Base-by-base conservation (phyloP, 2,329 filamentous ascomycete genomes). In the Claviceps maximensis region DNA sequence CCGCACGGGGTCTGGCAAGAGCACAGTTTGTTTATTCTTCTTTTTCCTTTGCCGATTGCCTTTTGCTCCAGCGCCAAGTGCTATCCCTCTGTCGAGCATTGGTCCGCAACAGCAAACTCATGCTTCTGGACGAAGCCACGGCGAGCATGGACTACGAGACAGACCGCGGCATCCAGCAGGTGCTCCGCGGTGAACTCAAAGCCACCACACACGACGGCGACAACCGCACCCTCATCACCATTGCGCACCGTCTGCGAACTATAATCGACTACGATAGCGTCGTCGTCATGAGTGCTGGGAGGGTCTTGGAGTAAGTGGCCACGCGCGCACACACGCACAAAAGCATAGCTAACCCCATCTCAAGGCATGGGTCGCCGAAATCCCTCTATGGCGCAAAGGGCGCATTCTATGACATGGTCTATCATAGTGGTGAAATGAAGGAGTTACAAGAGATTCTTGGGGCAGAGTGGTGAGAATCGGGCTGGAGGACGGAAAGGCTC, bases 1-100 rank as follows among this genome's bases (percentile, higher is more conserved):
- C 2, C 80, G 88, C 10, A 94, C 88, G 0, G 83, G 86, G 0
- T 89, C 85, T 4, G 89, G 89, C 3, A 95, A 95, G 67, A 89
- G 84, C 50, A 94, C 88, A 0, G 76, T 41, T 41, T 8, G 40
- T 41, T 41, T 19, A 6, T 40, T n/a, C 17, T 40, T 40, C 2
- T 40, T n/a, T 40, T 19, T n/a, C n/a, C 40, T 3, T 21, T 41
- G 19, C 9, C 4, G 12, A 38, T 38, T 38, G 3, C 13, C 15
- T 21, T 41, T 41, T 21, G 1, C 1, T 21, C 29, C 78, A 81
- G 64, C 71, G 77, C 0, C 77, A 81, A 57, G 75, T 81, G 1
- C 70, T 81, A 12, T 78, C 75, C n/a, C 68, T 81, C 2, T 78
- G 76, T 52, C 71, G 78, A 12, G 78, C 78, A 0, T 68, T 80